phyloP scores from a whole-genome alignment of 805 yeast species.

The Spathaspora gorwiae region DNA sequence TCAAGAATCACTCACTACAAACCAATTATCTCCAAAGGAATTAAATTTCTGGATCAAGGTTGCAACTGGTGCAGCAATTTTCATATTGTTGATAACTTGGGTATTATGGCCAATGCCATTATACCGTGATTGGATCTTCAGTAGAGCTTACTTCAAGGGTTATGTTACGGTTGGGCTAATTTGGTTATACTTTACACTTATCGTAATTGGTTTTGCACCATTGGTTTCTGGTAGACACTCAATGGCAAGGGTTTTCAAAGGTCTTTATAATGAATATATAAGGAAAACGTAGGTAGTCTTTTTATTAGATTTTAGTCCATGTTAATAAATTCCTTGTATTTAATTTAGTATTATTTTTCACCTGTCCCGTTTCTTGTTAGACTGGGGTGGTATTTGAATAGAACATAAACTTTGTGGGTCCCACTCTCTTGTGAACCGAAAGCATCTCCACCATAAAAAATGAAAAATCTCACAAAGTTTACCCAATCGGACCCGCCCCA shows the following conservation, averaged over 20 bases:
- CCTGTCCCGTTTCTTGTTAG: too few relatives aligned
- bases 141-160: constrained; percentile 32
- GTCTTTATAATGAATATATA: constrained; percentile 15
- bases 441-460: too few relatives aligned
- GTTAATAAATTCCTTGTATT: too few relatives aligned
- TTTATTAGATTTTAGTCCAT: not conserved
- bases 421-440: too few relatives aligned
- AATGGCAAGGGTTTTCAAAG: constrained; percentile 16
- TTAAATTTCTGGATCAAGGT: constrained; percentile 17
- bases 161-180: constrained; percentile 33
- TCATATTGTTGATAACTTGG: constrained; percentile 30
- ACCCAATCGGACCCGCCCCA: too few relatives aligned
- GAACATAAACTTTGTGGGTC: too few relatives aligned
- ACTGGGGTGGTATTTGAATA: too few relatives aligned
- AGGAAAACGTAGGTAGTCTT: constrained; percentile 4
- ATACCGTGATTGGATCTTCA: constrained; percentile 39
- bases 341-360: too few relatives aligned
- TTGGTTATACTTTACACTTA: constrained; percentile 35
- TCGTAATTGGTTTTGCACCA: constrained; percentile 31
- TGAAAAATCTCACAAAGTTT: too few relatives aligned
- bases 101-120: constrained; percentile 41
- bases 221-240: constrained; percentile 32
- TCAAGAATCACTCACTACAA: not conserved
- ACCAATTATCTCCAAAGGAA: constrained; percentile 6
- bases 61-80: constrained; percentile 20